Conservation (phyloP, 2,329 filamentous ascomycete genomes). For the Sclerotinia subarctica region DNA sequence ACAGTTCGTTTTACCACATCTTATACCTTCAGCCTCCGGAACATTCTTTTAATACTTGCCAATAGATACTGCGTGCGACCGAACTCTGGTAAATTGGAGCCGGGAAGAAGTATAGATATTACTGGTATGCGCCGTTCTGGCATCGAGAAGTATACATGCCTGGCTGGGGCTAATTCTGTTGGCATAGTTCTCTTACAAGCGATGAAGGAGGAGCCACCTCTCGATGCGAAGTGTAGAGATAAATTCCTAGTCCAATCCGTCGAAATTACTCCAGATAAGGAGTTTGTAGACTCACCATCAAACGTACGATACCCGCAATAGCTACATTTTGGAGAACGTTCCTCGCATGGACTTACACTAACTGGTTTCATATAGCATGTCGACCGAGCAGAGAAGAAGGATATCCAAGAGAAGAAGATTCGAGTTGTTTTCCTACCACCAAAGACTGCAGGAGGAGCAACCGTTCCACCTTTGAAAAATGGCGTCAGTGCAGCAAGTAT, state of each 20-base stretch:
- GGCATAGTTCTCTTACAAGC: constrained; percentile 83
- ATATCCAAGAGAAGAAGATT: constrained; percentile 92
- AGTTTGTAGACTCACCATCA: constrained; percentile 73
- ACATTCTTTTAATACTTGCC: constrained; percentile 11
- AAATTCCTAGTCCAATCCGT: constrained; percentile 97
- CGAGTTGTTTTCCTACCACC: constrained; percentile 79
- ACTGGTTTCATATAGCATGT: constrained; percentile 60
- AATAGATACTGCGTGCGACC: constrained; percentile 92
- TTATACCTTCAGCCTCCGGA: not conserved
- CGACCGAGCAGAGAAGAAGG: constrained; percentile 69
- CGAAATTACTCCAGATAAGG: constrained; percentile 75
- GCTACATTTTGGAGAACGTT: not conserved
- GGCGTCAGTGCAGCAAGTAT: constrained; percentile 30
- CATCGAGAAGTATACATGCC: not conserved
- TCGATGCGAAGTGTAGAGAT: constrained; percentile 87
- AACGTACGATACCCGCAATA: constrained; percentile 62
- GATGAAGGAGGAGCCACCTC: constrained; percentile 91
- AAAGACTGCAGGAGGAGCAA: constrained; percentile 42
- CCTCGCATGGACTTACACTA: not conserved
- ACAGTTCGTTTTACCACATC: constrained; percentile 63
- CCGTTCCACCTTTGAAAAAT: constrained; percentile 35
- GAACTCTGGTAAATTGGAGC: constrained; percentile 93
- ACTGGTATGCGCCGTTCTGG: constrained; percentile 60
- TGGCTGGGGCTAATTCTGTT: constrained; percentile 22
- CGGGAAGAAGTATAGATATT: constrained; percentile 86